Base-by-base conservation (phyloP, 2,329 filamentous ascomycete genomes). In the Trichoderma koningiopsis region DNA sequence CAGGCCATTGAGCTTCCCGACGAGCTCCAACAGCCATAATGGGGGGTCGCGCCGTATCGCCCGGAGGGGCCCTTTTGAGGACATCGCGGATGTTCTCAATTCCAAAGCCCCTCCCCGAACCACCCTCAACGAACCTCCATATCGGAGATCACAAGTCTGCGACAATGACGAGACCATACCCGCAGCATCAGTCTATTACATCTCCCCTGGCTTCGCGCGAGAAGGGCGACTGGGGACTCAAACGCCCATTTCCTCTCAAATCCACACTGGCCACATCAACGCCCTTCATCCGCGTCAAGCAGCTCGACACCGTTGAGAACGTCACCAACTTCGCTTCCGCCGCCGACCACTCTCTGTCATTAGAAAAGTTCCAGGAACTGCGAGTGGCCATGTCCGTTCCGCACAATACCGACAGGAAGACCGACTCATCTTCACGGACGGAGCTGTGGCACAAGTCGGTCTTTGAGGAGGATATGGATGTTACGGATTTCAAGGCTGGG, bases 211-310 rank as follows among this genome's bases (percentile, higher is more conserved):
- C 89, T 22, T 94, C 94, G 8, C 86, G 93, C 29, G 83, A 85
- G 52, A 88, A 88, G 76, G 95, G 95, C 43, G 95, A 98, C 77
- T 98, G 95, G 94, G 95, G 95, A 16, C 83, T 97, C 75, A 98
- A 98, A 83, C 86, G 95, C 68, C 86, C 93, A 1, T 84, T 98
- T 6, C 95, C 95, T 1, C 81, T 91, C 10, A 91, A 91, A 78
- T 89, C 91, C 3, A 94, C 93, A 5, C 87, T 89, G 24, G 88
- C 88, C 66, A 89, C 89, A 7, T 88, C 90, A 7, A 90, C 89
- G n/a, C 92, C 94, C 11, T 84, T 92, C 61, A 87, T 97, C 66
- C 88, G 92, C 72, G 82, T 98, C 73, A 89, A 89, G 75, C 87
- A 91, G 70, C 86, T 97, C 72, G 95, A 98, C 82, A 92, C 93